Evolutionary conservation across 2,329 filamentous ascomycete genomes (phyloP), one percentile per base, ranked within the genome.

Genomic region (Aspergillus sp.): DNA sequence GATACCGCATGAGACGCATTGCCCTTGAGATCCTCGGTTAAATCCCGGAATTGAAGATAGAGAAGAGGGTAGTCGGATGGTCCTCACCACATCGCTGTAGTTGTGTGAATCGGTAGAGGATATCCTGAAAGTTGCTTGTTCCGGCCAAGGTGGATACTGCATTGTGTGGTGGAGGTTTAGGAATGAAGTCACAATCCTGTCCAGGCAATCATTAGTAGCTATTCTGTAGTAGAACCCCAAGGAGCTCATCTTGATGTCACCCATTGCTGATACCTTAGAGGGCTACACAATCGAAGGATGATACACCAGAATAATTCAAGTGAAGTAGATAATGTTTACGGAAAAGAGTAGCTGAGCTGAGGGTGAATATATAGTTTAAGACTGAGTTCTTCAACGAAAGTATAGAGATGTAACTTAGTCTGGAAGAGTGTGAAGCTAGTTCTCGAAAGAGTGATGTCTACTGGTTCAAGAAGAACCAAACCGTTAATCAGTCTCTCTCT

Each of bases 1-100:
- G 69, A 61, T n/a, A 71, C 65, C 63, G 25, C 10, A 23, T 65
- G 58, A 23, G 68, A 54, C 10, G 64, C 54, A 41, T 64, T 68
- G 23, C 74, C 71, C 73, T 76, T 43, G 23, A 55, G 43, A 43
- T 8, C 10, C 25, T 17, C 12, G 19, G 52, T 45, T 2, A 53
- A 13, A 4, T 7, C n/a, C 30, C 13, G 9, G 10, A 13, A 15
- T n/a, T 23, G 50, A 41, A 21, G n/a, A 21, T 4, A 17, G 6
- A 21, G 2, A 13, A 8, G n/a, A n/a, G 21, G n/a, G 25, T 6
- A 3, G 10, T 13, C 12, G 30, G 30, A 32, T 32, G 19, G 28
- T 12, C 10, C 53, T 17, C 28, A 55, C 53, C 25, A 21, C 53
- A 55, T 55, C n/a, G 23, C 21, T 30, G 43, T 19, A 17, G 21